phyloP scores from a whole-genome alignment of 2,329 filamentous ascomycete genomes.

The Curvularia verruculosa region DNA sequence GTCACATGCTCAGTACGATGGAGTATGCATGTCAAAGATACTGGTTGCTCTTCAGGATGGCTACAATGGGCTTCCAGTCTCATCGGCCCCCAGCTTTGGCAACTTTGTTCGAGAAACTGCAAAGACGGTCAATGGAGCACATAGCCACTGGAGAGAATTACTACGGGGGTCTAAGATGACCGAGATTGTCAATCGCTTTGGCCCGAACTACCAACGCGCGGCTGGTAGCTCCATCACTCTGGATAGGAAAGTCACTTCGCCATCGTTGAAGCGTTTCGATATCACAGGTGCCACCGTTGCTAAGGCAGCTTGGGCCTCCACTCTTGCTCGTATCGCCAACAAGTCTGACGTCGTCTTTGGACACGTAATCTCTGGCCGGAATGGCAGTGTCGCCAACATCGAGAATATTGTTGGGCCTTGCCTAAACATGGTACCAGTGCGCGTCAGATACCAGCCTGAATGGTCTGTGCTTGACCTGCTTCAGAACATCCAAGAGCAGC shows the following conservation, averaged over 20 bases:
- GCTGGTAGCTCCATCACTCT: constrained; percentile 39
- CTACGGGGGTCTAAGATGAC: constrained; percentile 45
- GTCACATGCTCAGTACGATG: constrained; percentile 47
- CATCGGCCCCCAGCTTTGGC: constrained; percentile 40
- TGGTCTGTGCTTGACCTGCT: constrained; percentile 50
- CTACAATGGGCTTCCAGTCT: constrained; percentile 42
- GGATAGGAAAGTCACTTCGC: constrained; percentile 31
- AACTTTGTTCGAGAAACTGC: constrained; percentile 40
- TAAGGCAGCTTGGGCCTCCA: constrained; percentile 55
- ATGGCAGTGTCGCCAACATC: constrained; percentile 45
- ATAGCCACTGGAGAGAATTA: constrained; percentile 42
- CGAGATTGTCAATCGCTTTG: constrained; percentile 41
- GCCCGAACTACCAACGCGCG: constrained; percentile 42
- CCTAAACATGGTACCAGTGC: constrained; percentile 53
- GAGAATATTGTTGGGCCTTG: constrained; percentile 51
- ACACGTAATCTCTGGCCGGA: constrained; percentile 52
- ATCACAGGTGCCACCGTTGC: constrained; percentile 53
- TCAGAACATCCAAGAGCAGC: constrained; percentile 51
- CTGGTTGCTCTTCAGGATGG: constrained; percentile 37
- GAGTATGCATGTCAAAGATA: constrained; percentile 40
- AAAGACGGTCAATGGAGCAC: constrained; percentile 36
- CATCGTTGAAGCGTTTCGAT: constrained; percentile 33
- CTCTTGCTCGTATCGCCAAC: constrained; percentile 48
- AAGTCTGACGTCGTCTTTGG: constrained; percentile 52
- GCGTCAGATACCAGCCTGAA: constrained; percentile 43